Evolutionary conservation across 306 rosid species (phyloP).

Genomic region (Morella rubra): DNA sequence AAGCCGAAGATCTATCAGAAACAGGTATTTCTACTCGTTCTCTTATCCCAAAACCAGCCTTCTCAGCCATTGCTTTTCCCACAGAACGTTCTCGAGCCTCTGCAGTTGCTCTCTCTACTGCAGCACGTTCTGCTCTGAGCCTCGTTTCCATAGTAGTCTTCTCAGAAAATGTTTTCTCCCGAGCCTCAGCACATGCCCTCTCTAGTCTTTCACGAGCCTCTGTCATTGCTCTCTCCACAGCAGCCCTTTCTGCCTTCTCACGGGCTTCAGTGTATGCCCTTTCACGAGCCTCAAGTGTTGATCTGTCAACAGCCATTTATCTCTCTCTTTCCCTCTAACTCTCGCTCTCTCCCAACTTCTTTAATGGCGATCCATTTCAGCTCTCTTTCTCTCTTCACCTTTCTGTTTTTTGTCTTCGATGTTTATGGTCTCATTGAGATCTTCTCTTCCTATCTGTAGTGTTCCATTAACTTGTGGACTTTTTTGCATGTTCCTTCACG

Average conservation of each 20-base stretch:
- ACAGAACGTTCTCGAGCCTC: conserved; percentile 94
- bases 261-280: conserved; percentile 60
- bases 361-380: conserved; percentile 59
- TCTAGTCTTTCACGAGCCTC: conserved; percentile 95
- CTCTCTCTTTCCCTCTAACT: conserved; percentile 97
- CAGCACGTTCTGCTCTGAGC: conserved; percentile 83
- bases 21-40: conserved; percentile 81
- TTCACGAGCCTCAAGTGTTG: conserved; percentile 74
- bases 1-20: conserved; percentile 66
- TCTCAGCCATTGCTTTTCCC: conserved; percentile 72
- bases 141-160: conserved; percentile 76
- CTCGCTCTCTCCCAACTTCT: conserved; percentile 79
- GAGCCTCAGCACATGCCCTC: conserved; percentile 91
- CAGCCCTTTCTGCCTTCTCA: conserved; percentile 74
- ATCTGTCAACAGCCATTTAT: conserved; percentile 73
- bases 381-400: conserved; percentile 58
- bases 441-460: conserved; percentile 50
- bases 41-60: conserved; percentile 59
- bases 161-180: conserved; percentile 73
- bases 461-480: conserved; percentile 39
- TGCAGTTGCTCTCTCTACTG: conserved; percentile 85
- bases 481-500: conserved; percentile 37
- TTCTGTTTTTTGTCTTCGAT: conserved; percentile 54
- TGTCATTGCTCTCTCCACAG: conserved; percentile 77
- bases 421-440: conserved; percentile 30